Evolutionary conservation across 805 yeast genomes (phyloP).

Genomic region (Saccharomyces eubayanus): DNA sequence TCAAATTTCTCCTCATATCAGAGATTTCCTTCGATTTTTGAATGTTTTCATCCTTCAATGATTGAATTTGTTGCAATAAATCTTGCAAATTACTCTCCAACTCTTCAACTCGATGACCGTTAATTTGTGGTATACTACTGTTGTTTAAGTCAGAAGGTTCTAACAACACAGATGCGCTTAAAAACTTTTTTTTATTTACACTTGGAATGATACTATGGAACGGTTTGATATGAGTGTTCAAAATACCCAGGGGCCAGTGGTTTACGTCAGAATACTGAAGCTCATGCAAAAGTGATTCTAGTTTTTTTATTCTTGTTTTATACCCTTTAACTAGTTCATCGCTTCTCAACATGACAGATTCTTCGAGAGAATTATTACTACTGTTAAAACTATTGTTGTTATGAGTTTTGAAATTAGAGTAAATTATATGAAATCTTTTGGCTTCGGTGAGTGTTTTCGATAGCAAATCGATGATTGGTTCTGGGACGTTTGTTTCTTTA

Average conservation of each 20-base stretch:
- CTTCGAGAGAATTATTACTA: background rate
- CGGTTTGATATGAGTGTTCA: slow-evolving; percentile 4
- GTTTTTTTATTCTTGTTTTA: slow-evolving; percentile 60
- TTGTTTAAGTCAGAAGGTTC: background rate
- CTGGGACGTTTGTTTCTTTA: slow-evolving; percentile 22
- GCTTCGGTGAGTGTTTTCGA: slow-evolving; percentile 31
- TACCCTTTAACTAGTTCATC: slow-evolving; percentile 39
- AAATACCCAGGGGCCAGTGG: slow-evolving; percentile 39
- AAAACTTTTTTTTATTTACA: slow-evolving; percentile 1
- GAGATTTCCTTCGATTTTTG: slow-evolving; percentile 1
- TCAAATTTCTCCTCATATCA: slow-evolving; percentile 1
- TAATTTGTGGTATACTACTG: background rate
- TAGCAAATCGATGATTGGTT: slow-evolving; percentile 32
- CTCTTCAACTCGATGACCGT: background rate
- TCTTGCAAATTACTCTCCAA: slow-evolving; percentile 5
- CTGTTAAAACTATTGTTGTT: background rate
- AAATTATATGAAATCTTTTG: slow-evolving; percentile 6
- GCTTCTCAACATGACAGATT: background rate
- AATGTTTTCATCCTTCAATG: slow-evolving; percentile 1
- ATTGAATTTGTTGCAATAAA: background rate
- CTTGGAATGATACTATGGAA: background rate
- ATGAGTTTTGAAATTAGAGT: background rate
- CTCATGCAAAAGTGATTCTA: slow-evolving; percentile 72
- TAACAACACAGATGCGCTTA: background rate
- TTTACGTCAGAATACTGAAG: slow-evolving; percentile 52